These are phyloP conservation scores for Panus rudis DNA, from an alignment of 768 basidiomycete genomes.

Conservation along the genomic window DNA sequence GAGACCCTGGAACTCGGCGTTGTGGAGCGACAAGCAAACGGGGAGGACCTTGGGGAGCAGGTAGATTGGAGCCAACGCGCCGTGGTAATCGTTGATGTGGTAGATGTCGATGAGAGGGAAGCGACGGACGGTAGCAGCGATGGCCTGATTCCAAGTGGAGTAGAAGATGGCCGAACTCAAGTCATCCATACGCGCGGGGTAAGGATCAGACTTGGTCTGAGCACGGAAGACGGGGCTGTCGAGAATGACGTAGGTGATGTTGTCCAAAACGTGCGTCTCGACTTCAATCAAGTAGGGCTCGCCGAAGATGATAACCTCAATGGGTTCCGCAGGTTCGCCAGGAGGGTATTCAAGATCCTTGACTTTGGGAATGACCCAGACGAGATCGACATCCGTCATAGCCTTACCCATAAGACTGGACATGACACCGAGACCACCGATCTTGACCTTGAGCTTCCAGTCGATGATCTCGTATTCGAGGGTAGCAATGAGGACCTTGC, in stretches of 20 bases:
- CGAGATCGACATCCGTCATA: conserved; percentile 91
- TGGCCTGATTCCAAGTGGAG: conserved; percentile 97
- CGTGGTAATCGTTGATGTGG: conserved; percentile 94
- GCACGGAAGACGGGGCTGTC: conserved; percentile 96
- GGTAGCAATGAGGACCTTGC: conserved; percentile 87
- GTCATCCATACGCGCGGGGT: conserved; percentile 96
- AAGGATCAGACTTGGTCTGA: conserved; percentile 92
- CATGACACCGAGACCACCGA: conserved; percentile 97
- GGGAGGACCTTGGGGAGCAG: conserved; percentile 88
- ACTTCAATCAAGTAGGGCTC: conserved; percentile 95
- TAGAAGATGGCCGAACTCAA: conserved; percentile 95
- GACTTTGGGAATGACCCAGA: conserved; percentile 94
- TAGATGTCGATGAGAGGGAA: conserved; percentile 87
- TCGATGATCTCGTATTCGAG: conserved; percentile 96
- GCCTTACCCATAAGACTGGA: conserved; percentile 96
- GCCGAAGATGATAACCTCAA: conserved; percentile 94
- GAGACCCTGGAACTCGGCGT: conserved; percentile 95
- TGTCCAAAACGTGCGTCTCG: conserved; percentile 87
- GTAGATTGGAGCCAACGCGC: conserved; percentile 85
- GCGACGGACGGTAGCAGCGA: conserved; percentile 85
- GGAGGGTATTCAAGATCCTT: conserved; percentile 90
- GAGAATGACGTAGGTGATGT: conserved; percentile 91
- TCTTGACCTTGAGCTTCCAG: conserved; percentile 97
- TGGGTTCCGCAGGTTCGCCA: conserved; percentile 87
- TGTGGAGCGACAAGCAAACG: conserved; percentile 87